Base-by-base conservation (phyloP, 2,329 filamentous ascomycete species). In the Lasiodiplodia hormozganensis region DNA sequence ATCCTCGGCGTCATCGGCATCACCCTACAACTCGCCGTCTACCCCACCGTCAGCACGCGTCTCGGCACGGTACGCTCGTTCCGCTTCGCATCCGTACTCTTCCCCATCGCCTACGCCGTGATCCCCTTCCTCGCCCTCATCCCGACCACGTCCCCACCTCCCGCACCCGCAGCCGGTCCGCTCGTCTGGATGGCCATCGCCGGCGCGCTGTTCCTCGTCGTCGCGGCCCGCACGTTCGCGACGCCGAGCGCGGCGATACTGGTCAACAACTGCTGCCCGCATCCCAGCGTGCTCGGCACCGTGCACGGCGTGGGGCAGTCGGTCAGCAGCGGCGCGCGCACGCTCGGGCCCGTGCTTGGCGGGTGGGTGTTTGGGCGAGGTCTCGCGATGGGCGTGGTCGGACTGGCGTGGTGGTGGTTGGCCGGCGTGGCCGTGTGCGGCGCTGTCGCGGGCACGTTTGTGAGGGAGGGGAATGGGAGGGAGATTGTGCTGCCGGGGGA, bases 401-500 rank as follows among this genome's bases (percentile, higher is more conserved):
- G 88, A 0, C 79, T 85, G 8, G 85, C 86, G 0, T 90, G 86
- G 79, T 90, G 88, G 88, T 80, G 81, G 0, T 74, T 90, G 51
- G 82, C 82, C 12, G 76, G 78, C 3, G 79, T 88, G 8, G 86
- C 86, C 0, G 70, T 86, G 0, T 77, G 81, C 25, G 86, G 85
- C 0, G 76, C 83, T 21, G 69, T 86, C 4, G 83, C 85, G 5
- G 89, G 86, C 65, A 82, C 84, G 72, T 83, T 85, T 69, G 85
- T 90, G 10, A 80, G 79, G 64, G 89, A 91, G 71, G 88, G 89
- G 0, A 81, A 89, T 73, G 89, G 89, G 0, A 88, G 90, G 75
- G 89, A 90, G 76, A 86, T 91, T 56, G 83, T 88, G 82, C 75
- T 91, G 2, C 86, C 89, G 34, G 89, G 88, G 0, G 89, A 90